Conservation (phyloP, 306 rosid species). For the Malus sieversii region DNA sequence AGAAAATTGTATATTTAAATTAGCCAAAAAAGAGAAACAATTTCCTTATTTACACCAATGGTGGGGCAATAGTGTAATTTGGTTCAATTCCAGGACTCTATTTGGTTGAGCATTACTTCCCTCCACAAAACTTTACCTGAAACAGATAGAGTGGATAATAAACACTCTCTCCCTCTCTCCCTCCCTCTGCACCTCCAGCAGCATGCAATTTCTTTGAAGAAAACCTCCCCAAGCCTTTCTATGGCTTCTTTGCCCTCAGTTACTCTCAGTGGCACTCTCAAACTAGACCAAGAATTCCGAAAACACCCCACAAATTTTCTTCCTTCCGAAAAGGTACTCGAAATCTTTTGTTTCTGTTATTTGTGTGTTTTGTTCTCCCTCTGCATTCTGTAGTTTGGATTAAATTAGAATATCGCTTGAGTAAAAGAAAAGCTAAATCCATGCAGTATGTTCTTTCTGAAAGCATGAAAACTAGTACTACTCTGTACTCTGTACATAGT, state of each 20-base stretch:
- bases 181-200: background rate
- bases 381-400: too few species aligned
- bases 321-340: slow-evolving; percentile 42
- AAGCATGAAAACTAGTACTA: background rate
- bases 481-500: too few species aligned
- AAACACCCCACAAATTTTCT: slow-evolving; percentile 33
- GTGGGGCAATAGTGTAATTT: slow-evolving; percentile 2
- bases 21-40: background rate
- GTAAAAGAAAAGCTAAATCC: background rate
- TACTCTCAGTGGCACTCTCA: slow-evolving; percentile 43
- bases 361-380: background rate
- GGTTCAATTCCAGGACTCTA: background rate
- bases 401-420: too few species aligned
- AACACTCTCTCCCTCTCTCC: background rate
- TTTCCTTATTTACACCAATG: background rate
- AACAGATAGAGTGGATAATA: slow-evolving; percentile 11
- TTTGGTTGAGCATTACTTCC: background rate
- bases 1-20: background rate
- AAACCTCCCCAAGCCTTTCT: background rate
- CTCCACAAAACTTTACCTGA: slow-evolving; percentile 23
- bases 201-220: background rate
- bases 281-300: slow-evolving; percentile 50
- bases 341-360: background rate
- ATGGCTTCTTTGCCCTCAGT: slow-evolving; percentile 73
- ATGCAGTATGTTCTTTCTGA: background rate